Evolutionary conservation across 148 eudicot genomes (phyloP).

Genomic region (Cornus controversa): DNA sequence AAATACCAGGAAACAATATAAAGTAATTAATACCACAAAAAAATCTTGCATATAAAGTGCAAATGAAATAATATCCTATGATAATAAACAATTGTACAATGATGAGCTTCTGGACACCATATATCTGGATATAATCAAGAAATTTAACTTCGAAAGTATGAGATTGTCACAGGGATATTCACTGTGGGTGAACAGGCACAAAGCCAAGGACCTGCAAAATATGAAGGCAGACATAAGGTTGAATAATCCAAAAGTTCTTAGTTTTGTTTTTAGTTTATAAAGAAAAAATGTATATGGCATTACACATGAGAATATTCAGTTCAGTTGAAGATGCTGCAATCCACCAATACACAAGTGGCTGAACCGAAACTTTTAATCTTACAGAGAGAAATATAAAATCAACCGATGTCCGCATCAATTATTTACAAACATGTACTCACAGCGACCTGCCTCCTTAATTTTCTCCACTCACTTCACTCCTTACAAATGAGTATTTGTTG

Average conservation of each 20-base stretch:
- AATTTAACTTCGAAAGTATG: neutral
- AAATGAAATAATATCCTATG: neutral
- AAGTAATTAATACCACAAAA: neutral
- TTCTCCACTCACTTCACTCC: no score
- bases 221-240: neutral
- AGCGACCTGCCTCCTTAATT: no score
- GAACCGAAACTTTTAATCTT: no score
- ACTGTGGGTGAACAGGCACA: neutral
- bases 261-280: no score
- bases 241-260: no score
- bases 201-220: constrained; percentile 8
- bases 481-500: no score
- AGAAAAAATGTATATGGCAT: neutral
- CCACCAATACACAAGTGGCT: neutral
- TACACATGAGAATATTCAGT: neutral
- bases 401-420: no score
- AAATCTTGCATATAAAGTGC: neutral
- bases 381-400: no score
- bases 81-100: neutral
- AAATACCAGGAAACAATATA: no score
- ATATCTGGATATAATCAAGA: neutral
- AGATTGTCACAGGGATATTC: neutral
- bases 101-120: neutral
- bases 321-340: neutral
- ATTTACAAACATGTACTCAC: no score